A percentile compares a stretch with the other conserved stretches of the same genome.
Conservation (phyloP, 2,329 filamentous ascomycete species). For the Grosmannia penicillata region DNA sequence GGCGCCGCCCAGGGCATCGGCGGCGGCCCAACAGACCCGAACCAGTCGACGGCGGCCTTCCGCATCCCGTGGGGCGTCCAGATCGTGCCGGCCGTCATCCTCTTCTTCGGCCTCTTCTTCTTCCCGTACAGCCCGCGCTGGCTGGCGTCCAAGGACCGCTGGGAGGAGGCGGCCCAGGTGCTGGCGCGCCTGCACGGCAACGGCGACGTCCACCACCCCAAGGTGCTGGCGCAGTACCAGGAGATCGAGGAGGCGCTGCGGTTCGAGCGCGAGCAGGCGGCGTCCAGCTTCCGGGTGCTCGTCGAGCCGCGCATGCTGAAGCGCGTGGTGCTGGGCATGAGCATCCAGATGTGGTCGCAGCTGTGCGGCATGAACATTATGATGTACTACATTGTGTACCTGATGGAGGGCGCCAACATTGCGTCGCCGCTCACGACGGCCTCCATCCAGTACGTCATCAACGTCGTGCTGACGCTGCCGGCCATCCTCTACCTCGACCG, state of each 20-base stretch:
- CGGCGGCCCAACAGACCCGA: conserved; percentile 31
- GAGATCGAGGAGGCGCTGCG: conserved; percentile 2
- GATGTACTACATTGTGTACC: conserved; percentile 46
- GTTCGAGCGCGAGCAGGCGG: conserved; percentile 1
- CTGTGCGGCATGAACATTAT: conserved; percentile 46
- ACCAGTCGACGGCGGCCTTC: conserved; percentile 38
- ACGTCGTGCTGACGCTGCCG: conserved; percentile 43
- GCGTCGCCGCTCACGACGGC: conserved; percentile 48
- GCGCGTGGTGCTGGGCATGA: conserved; percentile 47
- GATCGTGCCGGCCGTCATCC: conserved; percentile 1
- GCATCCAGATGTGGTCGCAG: conserved; percentile 53
- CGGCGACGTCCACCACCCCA: not conserved
- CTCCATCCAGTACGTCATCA: conserved; percentile 7
- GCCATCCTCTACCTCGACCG: conserved; percentile 56
- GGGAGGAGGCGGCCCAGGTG: conserved; percentile 3
- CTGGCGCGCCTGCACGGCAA: conserved; percentile 1
- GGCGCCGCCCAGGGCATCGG: conserved; percentile 38
- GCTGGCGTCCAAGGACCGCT: conserved; percentile 3
- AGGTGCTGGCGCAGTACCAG: conserved; percentile 1
- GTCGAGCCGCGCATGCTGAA: conserved; percentile 41
- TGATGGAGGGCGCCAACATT: conserved; percentile 54
- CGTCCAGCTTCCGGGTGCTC: not conserved
- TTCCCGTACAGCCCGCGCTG: conserved; percentile 4
- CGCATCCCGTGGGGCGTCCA: conserved; percentile 40
- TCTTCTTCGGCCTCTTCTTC: not conserved